Evolutionary conservation across 192 early-diverging fungal species (phyloP).

Genomic region (Oehlia diaphana): DNA sequence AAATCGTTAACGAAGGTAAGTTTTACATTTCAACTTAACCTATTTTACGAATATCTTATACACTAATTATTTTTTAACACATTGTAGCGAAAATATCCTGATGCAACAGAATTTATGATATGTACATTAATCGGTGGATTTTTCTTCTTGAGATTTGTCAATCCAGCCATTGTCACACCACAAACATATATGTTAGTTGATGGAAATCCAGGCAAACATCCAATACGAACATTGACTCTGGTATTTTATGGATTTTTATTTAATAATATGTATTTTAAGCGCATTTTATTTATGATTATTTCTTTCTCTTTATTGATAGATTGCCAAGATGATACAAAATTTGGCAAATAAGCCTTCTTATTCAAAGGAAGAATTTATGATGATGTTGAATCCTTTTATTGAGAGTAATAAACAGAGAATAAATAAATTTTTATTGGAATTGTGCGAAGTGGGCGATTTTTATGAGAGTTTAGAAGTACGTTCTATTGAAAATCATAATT

Average conservation of each 20-base stretch:
- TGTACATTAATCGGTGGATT: slow-evolving; percentile 97
- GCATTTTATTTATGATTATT: background rate
- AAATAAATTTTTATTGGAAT: slow-evolving; percentile 84
- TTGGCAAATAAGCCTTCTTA: slow-evolving; percentile 92
- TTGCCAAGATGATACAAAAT: slow-evolving; percentile 95
- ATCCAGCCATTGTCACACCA: slow-evolving; percentile 95
- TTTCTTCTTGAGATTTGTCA: slow-evolving; percentile 95
- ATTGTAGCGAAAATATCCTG: slow-evolving; percentile 77
- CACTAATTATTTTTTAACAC: background rate
- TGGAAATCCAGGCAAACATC: slow-evolving; percentile 71
- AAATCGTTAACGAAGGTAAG: slow-evolving; percentile 76
- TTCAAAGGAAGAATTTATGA: slow-evolving; percentile 91
- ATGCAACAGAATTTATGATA: slow-evolving; percentile 83
- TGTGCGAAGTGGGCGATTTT: slow-evolving; percentile 95
- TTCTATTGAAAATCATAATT: background rate
- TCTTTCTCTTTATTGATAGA: slow-evolving; percentile 35
- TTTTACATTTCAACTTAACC: background rate
- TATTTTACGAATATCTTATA: background rate
- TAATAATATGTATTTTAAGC: background rate
- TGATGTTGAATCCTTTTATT: slow-evolving; percentile 84
- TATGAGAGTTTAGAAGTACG: slow-evolving; percentile 84
- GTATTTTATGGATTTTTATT: slow-evolving; percentile 34
- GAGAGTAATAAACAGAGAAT: slow-evolving; percentile 84
- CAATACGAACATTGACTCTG: slow-evolving; percentile 87
- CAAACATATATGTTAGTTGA: slow-evolving; percentile 94